Evolutionary conservation across 805 yeast genomes (phyloP).

Genomic region (Cyberlindnera sargentensis): DNA sequence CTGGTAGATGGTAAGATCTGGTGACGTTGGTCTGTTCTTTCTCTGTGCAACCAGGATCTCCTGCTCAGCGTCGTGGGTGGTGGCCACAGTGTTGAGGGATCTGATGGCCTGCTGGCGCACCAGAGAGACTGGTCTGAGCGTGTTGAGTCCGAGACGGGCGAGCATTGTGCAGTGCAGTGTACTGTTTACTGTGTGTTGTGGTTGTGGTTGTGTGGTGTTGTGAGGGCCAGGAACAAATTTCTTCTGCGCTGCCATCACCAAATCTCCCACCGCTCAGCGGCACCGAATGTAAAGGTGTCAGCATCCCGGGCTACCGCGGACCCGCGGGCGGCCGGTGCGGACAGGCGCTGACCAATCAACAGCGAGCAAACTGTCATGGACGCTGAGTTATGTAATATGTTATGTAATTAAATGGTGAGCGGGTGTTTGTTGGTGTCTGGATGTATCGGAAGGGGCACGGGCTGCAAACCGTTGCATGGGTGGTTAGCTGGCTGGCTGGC

Average conservation of each 20-base stretch:
- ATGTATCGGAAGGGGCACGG: no score
- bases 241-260: neutral
- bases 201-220: neutral
- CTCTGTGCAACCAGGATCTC: conserved; percentile 74
- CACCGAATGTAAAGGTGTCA: neutral
- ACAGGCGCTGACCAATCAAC: neutral
- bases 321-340: no score
- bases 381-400: no score
- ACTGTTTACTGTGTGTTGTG: neutral
- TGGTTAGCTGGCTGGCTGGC: no score
- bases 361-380: neutral
- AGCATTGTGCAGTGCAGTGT: conserved; percentile 2
- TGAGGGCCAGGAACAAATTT: no score
- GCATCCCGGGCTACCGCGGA: no score
- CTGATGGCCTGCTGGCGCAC: conserved; percentile 14
- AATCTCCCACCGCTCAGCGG: neutral
- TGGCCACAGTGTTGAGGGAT: conserved; percentile 33
- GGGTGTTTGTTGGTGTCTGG: no score
- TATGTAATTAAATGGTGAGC: no score
- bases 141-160: conserved; percentile 7
- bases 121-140: conserved; percentile 7
- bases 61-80: conserved; percentile 59
- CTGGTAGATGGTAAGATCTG: conserved; percentile 83
- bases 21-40: conserved; percentile 81
- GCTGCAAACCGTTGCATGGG: no score